Conservation (phyloP, 352 stramenopile genomes). For the Phytopythium montanum region DNA sequence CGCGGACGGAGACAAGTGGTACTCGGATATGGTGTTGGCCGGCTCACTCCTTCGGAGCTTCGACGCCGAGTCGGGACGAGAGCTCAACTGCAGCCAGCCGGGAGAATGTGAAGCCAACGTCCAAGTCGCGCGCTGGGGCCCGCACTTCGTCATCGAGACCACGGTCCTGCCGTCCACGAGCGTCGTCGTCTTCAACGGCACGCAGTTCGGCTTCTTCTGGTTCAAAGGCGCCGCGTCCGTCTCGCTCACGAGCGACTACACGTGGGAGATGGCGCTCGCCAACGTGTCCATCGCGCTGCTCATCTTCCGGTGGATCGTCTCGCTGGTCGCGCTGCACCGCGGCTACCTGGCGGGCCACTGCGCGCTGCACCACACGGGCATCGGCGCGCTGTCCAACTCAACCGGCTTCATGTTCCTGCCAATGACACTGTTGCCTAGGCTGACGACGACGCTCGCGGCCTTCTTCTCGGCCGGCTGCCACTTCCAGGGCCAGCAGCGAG, state of each 20-base stretch:
- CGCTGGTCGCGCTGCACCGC: not conserved
- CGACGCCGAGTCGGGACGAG: not conserved
- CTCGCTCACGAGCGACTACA: constrained; percentile 4
- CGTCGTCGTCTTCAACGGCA: constrained; percentile 20
- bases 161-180: not conserved
- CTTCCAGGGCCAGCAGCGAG: constrained; percentile 11
- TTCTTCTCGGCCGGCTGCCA: constrained; percentile 9
- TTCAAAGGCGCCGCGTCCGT: constrained; percentile 7
- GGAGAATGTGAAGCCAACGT: not conserved
- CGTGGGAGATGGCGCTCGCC: not conserved
- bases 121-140: not conserved
- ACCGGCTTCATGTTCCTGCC: constrained; percentile 10
- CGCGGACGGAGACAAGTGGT: constrained; percentile 1
- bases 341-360: not conserved
- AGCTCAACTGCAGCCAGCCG: constrained; percentile 1
- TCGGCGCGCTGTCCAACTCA: constrained; percentile 11
- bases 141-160: not conserved
- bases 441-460: constrained; percentile 2
- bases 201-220: constrained; percentile 20
- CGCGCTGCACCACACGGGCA: constrained; percentile 2
- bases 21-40: not conserved
- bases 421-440: constrained; percentile 6
- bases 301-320: constrained; percentile 5
- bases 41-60: not conserved
- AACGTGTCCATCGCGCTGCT: constrained; percentile 1